Percentiles rank a stretch among this genome's conserved stretches.
Evolutionary conservation across 257 asterid species (phyloP).

Genomic region (Lithospermum erythrorhizon): DNA sequence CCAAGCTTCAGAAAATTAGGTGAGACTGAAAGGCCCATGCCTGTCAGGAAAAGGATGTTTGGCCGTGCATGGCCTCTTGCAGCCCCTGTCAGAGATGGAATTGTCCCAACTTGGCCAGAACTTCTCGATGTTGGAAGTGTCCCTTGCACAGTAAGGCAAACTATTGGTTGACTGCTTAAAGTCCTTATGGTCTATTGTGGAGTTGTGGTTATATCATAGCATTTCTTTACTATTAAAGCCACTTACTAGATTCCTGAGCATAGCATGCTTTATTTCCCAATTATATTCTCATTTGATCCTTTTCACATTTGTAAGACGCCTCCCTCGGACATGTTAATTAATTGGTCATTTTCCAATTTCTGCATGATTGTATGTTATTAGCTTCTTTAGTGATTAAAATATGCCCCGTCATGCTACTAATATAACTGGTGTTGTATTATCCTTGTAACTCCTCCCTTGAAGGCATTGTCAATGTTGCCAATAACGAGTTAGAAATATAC

Average conservation of each 20-base stretch:
- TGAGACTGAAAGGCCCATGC: constrained; percentile 80
- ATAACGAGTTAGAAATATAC: constrained; percentile 12
- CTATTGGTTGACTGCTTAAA: not conserved
- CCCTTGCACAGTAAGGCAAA: constrained; percentile 68
- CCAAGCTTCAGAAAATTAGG: constrained; percentile 83
- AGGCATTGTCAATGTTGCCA: constrained; percentile 2
- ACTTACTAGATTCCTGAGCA: not conserved
- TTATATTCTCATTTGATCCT: too few species aligned
- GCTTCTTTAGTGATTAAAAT: not conserved
- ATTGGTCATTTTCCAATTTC: too few species aligned
- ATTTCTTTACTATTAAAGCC: not conserved
- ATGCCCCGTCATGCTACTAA: too few species aligned
- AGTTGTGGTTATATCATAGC: not conserved
- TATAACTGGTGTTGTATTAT: too few species aligned
- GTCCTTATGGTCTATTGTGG: not conserved
- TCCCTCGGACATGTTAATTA: too few species aligned
- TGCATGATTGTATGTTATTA: not conserved
- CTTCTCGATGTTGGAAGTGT: constrained; percentile 35
- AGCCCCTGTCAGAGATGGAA: constrained; percentile 82
- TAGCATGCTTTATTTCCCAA: too few species aligned
- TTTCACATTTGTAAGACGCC: too few species aligned
- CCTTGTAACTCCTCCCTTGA: not conserved
- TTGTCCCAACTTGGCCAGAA: constrained; percentile 84
- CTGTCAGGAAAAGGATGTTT: constrained; percentile 70
- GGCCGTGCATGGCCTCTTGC: constrained; percentile 97